Percentiles rank a stretch among this genome's conserved stretches.
phyloP scores from a whole-genome alignment of 768 basidiomycete genomes.

The Xerocomellus amylosporus region DNA sequence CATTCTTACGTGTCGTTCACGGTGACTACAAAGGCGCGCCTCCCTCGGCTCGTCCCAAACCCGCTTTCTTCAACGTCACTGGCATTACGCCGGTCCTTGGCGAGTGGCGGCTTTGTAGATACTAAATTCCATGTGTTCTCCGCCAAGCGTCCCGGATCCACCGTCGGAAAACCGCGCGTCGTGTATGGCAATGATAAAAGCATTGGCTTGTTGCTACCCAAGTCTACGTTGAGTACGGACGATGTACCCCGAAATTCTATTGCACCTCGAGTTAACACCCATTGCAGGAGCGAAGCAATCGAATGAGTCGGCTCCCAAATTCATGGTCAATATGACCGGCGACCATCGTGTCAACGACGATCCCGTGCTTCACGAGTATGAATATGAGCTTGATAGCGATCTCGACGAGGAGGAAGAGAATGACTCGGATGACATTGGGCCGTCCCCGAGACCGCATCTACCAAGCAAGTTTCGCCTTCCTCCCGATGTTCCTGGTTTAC shows the following conservation, averaged over 20 bases:
- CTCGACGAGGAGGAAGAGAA: conserved; percentile 25
- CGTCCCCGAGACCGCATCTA: conserved; percentile 1
- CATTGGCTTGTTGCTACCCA: conserved; percentile 18
- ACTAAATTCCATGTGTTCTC: conserved; percentile 32
- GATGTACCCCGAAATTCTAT: not conserved
- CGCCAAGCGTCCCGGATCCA: conserved; percentile 5
- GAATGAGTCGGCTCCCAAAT: conserved; percentile 7
- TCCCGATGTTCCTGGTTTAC: not conserved
- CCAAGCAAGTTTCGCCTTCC: conserved; percentile 5
- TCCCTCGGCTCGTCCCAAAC: conserved; percentile 3
- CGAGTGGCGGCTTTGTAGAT: conserved; percentile 25
- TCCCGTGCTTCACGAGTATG: conserved; percentile 26
- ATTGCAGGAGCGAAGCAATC: conserved; percentile 4
- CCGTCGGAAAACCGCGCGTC: conserved; percentile 20
- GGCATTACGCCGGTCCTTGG: conserved; percentile 26
- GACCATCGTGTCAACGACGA: conserved; percentile 18
- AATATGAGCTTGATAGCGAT: conserved; percentile 30
- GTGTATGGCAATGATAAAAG: conserved; percentile 27
- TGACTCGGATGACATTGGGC: not conserved
- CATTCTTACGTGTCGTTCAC: conserved; percentile 24
- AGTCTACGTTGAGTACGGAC: conserved; percentile 10
- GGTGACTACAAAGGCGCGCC: conserved; percentile 16
- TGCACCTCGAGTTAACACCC: not conserved
- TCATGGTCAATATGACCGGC: conserved; percentile 22
- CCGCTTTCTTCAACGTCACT: conserved; percentile 17